Evolutionary conservation across 1,284 basidiomycete species (phyloP).

Genomic region (Tremellales sp.): DNA sequence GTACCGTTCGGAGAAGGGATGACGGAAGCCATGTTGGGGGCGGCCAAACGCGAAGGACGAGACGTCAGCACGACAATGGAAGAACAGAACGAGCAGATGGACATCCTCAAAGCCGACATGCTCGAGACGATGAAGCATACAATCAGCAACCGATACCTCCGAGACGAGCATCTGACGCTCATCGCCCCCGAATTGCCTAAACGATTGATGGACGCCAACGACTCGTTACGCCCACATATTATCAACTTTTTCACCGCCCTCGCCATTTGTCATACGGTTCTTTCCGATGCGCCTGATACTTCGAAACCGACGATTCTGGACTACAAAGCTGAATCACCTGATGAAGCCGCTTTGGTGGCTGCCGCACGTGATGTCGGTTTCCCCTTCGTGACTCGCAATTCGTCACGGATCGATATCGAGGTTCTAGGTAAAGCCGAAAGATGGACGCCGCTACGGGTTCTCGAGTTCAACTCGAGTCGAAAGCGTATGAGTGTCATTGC

Average conservation of each 20-base stretch:
- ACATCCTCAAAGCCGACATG: slow-evolving; percentile 71
- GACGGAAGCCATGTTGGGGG: slow-evolving; percentile 91
- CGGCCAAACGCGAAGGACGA: slow-evolving; percentile 75
- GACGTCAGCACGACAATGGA: slow-evolving; percentile 62
- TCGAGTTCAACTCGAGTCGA: slow-evolving; percentile 90
- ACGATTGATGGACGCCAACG: slow-evolving; percentile 62
- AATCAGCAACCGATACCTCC: slow-evolving; percentile 88
- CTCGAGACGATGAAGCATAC: slow-evolving; percentile 64
- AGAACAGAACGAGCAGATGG: slow-evolving; percentile 65
- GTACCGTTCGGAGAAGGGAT: slow-evolving; percentile 85
- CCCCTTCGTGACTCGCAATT: slow-evolving; percentile 75
- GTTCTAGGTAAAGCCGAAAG: slow-evolving; percentile 83
- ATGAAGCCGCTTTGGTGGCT: slow-evolving; percentile 88
- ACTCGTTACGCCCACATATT: slow-evolving; percentile 64
- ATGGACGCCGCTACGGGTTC: slow-evolving; percentile 70
- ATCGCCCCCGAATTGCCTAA: slow-evolving; percentile 79
- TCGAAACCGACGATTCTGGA: slow-evolving; percentile 65
- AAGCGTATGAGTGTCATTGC: slow-evolving; percentile 93
- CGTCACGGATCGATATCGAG: slow-evolving; percentile 78
- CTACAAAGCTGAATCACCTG: slow-evolving; percentile 88
- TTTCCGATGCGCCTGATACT: slow-evolving; percentile 65
- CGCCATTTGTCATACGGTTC: slow-evolving; percentile 86
- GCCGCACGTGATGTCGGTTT: slow-evolving; percentile 91
- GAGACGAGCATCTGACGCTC: slow-evolving; percentile 76
- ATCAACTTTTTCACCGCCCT: slow-evolving; percentile 82